Base-by-base conservation (phyloP, 306 rosid genomes). In the Fragaria vesca region DNA sequence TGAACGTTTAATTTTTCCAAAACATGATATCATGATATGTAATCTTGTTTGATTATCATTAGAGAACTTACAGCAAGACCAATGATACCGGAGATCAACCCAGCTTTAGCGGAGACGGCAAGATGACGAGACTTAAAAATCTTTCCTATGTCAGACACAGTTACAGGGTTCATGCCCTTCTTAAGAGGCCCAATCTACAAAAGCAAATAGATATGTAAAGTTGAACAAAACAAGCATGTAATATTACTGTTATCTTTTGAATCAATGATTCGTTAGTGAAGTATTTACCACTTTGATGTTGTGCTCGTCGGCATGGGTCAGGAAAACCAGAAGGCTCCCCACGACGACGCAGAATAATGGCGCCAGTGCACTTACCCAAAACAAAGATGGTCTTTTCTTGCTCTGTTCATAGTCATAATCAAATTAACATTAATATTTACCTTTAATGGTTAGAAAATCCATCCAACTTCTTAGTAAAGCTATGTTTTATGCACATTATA, bases 341-440 rank as follows among this genome's bases (percentile, higher is more conserved):
- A 84, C 30, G 70, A 86, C 75, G 46, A 86, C 86, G n/a, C 81
- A 84, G 20, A 74, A 69, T 17, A 86, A 66, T 45, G 90, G 90
- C 20, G 87, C 82, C 84, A 84, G 74, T 46, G 87, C 90, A 52
- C 70, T 81, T 68, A 86, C 82, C 90, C 90, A 86, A 57, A 86
- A 86, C 84, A 84, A 86, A 12, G 42, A 32, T 42, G 76, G 21
- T 71, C 51, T 86, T 79, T 57, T 83, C 84, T 84, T 86, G 87
- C 86, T 81, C 90, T 86, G 69, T 34, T 36, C 48, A 30, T 52
- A 58, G 28, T 79, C 79, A n/a, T 38, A 4, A 38, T 47, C 21
- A 55, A 38, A 32, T 32, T 32, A 6, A 8, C 18, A 65, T 2
- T 3, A 20, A 62, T 17, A 61, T 15, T 9, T 7, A 48, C 30